Percentiles rank a stretch among this genome's conserved stretches.
These are phyloP conservation scores for Zoysia japonica DNA, from an alignment of 176 grass and related monocot genomes.

Conservation along the genomic window DNA sequence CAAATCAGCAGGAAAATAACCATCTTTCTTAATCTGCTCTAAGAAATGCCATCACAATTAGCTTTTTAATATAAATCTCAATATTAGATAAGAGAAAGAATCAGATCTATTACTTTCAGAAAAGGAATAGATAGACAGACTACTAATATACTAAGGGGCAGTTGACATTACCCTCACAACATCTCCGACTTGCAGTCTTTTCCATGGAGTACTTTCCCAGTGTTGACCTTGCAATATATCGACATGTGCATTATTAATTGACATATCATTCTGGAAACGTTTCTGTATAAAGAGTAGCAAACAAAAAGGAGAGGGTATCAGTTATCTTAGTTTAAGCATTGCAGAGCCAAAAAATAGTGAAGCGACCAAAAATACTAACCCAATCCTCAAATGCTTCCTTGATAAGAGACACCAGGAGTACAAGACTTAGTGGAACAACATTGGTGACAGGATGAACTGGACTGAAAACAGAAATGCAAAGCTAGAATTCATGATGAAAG, in stretches of 20 bases:
- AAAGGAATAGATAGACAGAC: constrained; percentile 20
- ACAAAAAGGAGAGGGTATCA: constrained; percentile 44
- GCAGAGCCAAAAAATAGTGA: constrained; percentile 34
- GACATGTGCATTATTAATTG: constrained; percentile 88
- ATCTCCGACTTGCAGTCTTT: constrained; percentile 95
- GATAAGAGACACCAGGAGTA: constrained; percentile 98
- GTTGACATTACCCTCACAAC: constrained; percentile 84
- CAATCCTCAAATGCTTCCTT: constrained; percentile 99
- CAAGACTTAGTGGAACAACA: constrained; percentile 93
- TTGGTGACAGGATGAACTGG: constrained; percentile 97
- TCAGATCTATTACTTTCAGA: constrained; percentile 14
- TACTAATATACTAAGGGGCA: neutral
- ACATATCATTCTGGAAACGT: constrained; percentile 96
- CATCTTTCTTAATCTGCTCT: constrained; percentile 96
- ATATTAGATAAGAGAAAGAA: constrained; percentile 13
- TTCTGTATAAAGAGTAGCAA: constrained; percentile 69
- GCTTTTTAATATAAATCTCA: constrained; percentile 9
- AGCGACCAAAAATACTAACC: constrained; percentile 63
- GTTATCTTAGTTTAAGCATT: constrained; percentile 41
- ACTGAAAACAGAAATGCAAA: constrained; percentile 57
- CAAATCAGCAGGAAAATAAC: constrained; percentile 94
- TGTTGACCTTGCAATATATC: constrained; percentile 84
- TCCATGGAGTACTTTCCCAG: constrained; percentile 93
- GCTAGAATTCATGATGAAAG: constrained; percentile 22
- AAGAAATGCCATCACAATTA: constrained; percentile 59